These are phyloP conservation scores for Melastoma malabathricum DNA, from an alignment of 345 rosid genomes.

Conservation along the genomic window DNA sequence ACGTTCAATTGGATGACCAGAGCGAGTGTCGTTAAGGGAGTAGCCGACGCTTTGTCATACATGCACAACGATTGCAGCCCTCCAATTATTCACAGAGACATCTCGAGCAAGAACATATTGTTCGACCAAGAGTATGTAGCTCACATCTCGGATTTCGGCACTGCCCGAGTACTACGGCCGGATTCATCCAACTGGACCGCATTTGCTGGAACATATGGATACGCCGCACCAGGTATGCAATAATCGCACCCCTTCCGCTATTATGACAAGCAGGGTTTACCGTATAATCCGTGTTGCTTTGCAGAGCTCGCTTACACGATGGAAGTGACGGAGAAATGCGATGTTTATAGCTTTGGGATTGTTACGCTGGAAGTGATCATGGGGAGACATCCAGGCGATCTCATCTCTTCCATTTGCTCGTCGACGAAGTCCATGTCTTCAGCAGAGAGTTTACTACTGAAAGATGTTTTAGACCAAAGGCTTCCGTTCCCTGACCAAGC, in stretches of 20 bases:
- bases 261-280: too few species aligned
- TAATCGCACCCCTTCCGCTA: too few species aligned
- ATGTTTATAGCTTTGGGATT: constrained; percentile 26
- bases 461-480: neutral
- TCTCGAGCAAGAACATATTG: constrained; percentile 9
- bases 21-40: constrained; percentile 2
- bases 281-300: constrained; percentile 18
- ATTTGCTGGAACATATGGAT: constrained; percentile 8
- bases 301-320: constrained; percentile 28
- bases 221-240: constrained; percentile 11
- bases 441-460: too few species aligned
- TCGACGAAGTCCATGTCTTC: too few species aligned
- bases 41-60: constrained; percentile 3
- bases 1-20: constrained; percentile 17
- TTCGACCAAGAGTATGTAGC: constrained; percentile 2
- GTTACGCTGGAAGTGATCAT: constrained; percentile 13
- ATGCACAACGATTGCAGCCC: constrained; percentile 8
- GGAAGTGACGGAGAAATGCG: constrained; percentile 19
- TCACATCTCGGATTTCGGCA: constrained; percentile 7
- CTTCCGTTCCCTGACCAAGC: neutral
- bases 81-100: constrained; percentile 8
- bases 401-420: too few species aligned
- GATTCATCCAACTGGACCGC: constrained; percentile 4
- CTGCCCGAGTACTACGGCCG: neutral
- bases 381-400: constrained; percentile 19